Evolutionary conservation across 257 asterid genomes (phyloP), one percentile per base, ranked within the genome.

Genomic region (Leptodermis oblonga): DNA sequence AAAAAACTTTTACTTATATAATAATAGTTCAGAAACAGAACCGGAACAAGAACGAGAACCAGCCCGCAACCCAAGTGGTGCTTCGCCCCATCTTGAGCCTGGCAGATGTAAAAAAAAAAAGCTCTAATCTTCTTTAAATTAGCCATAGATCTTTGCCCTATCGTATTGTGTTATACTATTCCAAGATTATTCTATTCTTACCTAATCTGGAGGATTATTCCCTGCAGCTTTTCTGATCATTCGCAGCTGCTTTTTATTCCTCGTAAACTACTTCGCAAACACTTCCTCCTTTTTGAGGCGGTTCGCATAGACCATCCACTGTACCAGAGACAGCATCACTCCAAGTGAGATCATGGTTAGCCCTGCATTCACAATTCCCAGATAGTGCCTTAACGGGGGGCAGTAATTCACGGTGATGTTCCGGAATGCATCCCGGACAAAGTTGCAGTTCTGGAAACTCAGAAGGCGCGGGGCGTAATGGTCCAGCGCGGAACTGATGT

Each of bases 211-310:
- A 78, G 41, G 76, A 42, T n/a, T 72, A 13, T 75, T 70, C 11
- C n/a, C 59, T 62, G 53, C 77, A 37, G 42, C 37, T 58, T 30
- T 46, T 68, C 70, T 77, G 78, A 26, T 87, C 87, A 15, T 73
- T 71, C n/a, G 84, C 92, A 86, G 76, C 95, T 68, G 31, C 79
- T 75, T 64, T 84, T 82, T 76, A 86, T 75, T 68, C n/a, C n/a
- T n/a, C 89, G 73, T 0, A 77, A 74, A 25, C 92, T 78, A 15
- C 85, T 87, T 87, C 63, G 84, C 97, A 83, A 89, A 90, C 95
- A 83, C 97, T 77, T 94, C 99, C 96, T 87, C 97, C 96, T 96
- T 91, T 88, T 69, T 96, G 96, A 97, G 99, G 95, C 92, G 96
- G 97, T 94, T 91, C 30, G 92, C 97, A 53, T 94, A 94, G 4